Conservation (phyloP, 2,329 filamentous ascomycete genomes). For the Diaporthe aspalathi region DNA sequence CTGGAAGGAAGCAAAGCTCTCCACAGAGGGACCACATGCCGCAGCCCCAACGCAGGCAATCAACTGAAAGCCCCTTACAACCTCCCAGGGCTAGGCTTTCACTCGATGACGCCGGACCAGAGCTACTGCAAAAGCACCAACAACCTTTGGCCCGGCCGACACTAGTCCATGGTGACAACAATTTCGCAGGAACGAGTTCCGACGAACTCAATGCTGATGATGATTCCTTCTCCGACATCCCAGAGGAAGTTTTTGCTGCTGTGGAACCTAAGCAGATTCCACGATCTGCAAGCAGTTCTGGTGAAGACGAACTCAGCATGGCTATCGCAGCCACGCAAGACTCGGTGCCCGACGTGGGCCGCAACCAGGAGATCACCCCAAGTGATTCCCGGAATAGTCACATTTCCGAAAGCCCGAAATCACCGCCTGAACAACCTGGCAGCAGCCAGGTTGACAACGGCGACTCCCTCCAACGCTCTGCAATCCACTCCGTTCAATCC, state of each 20-base stretch:
- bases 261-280: slow-evolving; percentile 46
- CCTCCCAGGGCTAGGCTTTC: neutral
- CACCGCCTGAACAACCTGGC: slow-evolving; percentile 4
- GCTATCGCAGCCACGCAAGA: slow-evolving; percentile 38
- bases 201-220: slow-evolving; percentile 56
- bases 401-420: neutral
- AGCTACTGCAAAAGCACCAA: neutral
- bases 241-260: slow-evolving; percentile 61
- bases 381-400: neutral
- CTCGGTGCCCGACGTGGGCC: neutral
- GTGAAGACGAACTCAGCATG: slow-evolving; percentile 46
- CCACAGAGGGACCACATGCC: neutral
- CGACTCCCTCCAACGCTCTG: slow-evolving; percentile 30
- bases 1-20: neutral
- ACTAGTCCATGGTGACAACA: neutral
- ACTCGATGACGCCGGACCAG: neutral
- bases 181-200: neutral
- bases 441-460: slow-evolving; percentile 18
- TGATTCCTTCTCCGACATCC: slow-evolving; percentile 69
- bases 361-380: neutral
- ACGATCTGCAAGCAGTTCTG: slow-evolving; percentile 32
- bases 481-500: slow-evolving; percentile 31
- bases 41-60: slow-evolving; percentile 1
- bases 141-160: neutral
- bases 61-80: neutral